Evolutionary conservation across 805 yeast genomes (phyloP), one percentile per base, ranked within the genome.

Genomic region (Kazachstania africana): DNA sequence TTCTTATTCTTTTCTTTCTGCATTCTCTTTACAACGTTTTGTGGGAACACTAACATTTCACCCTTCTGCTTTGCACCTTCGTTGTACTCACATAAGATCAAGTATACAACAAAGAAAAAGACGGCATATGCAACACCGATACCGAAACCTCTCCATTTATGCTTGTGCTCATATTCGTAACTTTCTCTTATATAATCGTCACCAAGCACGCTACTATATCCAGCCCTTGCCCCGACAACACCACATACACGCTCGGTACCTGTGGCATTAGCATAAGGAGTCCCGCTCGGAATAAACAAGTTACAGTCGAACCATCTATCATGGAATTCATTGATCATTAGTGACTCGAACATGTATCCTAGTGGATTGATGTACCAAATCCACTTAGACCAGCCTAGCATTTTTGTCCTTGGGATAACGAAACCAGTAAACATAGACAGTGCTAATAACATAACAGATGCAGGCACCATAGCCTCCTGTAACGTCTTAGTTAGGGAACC

Each of bases 31-130:
- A 74, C 56, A 32, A 70, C 59, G 2, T 67, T 55, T 28, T 57
- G 55, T 46, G 70, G 74, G 62, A 72, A 78, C 16, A 78, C 63
- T 38, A 76, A 57, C 21, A 77, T 63, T 53, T 78, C 87, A 62
- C 85, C 87, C 56, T 72, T 72, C 53, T 73, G 80, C 61, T 66
- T 63, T 3, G 80, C 72, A 49, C 77, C 73, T 47, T 66, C 68
- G 43, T 72, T 71, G 39, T 46, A 57, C 49, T 79, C 87, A 32
- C 72, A 65, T 35, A 72, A 59, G 3, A 57, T 22, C 36, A 79
- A 50, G 49, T 78, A 77, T 8, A 69, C 60, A 32, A 40, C 45
- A 33, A 76, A 61, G 55, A 78, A 75, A 52, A 72, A 64, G 27
- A 75, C 36, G 16, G 57, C 54, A 48, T 66, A 80, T 1, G 65